phyloP scores from a whole-genome alignment of 31 red algal species.

The Porphyra umbilicalis region DNA sequence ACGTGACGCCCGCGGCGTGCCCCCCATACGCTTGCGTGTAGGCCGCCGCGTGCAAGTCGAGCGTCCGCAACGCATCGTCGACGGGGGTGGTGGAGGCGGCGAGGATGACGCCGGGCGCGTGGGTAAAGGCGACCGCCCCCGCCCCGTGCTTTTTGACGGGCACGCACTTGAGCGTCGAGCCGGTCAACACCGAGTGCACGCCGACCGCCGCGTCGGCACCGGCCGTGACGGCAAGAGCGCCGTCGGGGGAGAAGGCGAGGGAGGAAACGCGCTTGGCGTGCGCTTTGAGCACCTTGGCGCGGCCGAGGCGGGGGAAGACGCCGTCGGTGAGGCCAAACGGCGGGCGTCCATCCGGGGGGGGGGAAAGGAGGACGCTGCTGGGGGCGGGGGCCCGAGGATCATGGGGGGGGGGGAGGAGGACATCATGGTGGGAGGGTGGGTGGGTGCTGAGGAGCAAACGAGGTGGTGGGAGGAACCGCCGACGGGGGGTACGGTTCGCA shows the following conservation, averaged over 20 bases:
- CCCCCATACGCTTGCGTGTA: constrained; percentile 78
- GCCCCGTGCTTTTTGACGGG: constrained; percentile 79
- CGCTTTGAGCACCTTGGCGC: constrained; percentile 31
- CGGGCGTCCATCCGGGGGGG: not conserved
- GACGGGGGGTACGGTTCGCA: no score
- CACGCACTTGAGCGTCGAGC: constrained; percentile 43
- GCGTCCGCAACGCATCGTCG: constrained; percentile 37
- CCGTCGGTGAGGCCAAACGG: not conserved
- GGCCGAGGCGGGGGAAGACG: not conserved
- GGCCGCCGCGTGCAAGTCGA: constrained; percentile 27
- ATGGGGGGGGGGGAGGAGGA: not conserved
- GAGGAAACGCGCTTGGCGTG: constrained; percentile 46
- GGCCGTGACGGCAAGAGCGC: constrained; percentile 36
- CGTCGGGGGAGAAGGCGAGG: constrained; percentile 65
- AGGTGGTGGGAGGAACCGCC: no score
- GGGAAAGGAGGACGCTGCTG: not conserved
- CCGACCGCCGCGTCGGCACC: constrained; percentile 57
- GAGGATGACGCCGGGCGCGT: constrained; percentile 45
- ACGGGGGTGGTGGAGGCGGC: constrained; percentile 43
- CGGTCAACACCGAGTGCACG: constrained; percentile 56
- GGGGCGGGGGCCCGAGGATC: not conserved
- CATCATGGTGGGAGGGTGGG: not conserved
- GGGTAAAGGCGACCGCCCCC: constrained; percentile 72
- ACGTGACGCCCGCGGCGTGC: constrained; percentile 55
- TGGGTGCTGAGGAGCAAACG: no score